Percentiles rank a stretch among this genome's conserved stretches.
These are phyloP conservation scores for Eucalyptus tenuipes DNA, from an alignment of 345 rosid species.

Conservation along the genomic window DNA sequence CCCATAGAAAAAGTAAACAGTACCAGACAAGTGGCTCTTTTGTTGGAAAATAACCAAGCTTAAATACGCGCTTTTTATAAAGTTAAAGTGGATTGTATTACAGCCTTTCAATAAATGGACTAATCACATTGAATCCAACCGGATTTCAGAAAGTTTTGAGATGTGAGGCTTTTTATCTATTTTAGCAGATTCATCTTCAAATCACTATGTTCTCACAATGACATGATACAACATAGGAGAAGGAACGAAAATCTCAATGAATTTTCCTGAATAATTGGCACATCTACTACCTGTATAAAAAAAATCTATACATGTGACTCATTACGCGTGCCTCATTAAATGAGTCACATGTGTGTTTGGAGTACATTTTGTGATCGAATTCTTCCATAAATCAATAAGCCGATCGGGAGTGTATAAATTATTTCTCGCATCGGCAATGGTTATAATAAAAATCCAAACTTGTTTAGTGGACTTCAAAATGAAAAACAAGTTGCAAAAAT, in stretches of 20 bases:
- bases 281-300: neutral
- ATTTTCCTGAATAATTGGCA: neutral
- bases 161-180: neutral
- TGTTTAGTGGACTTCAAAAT: neutral
- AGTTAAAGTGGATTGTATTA: neutral
- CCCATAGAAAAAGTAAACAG: neutral
- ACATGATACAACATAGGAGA: neutral
- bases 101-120: neutral
- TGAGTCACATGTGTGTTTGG: neutral
- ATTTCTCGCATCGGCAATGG: neutral
- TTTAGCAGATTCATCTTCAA: too few species aligned
- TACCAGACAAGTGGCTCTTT: neutral
- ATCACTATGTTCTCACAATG: neutral
- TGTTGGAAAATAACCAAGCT: neutral
- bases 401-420: neutral
- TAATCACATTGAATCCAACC: neutral
- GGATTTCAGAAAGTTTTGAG: neutral
- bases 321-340: neutral
- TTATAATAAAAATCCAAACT: neutral
- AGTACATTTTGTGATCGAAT: neutral
- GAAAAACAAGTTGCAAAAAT: neutral
- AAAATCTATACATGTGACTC: too few species aligned
- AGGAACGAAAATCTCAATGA: neutral
- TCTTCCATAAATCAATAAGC: neutral
- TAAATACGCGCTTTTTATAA: neutral